phyloP scores from a whole-genome alignment of 108 stramenopile species.

The Skeletonema costatum region DNA sequence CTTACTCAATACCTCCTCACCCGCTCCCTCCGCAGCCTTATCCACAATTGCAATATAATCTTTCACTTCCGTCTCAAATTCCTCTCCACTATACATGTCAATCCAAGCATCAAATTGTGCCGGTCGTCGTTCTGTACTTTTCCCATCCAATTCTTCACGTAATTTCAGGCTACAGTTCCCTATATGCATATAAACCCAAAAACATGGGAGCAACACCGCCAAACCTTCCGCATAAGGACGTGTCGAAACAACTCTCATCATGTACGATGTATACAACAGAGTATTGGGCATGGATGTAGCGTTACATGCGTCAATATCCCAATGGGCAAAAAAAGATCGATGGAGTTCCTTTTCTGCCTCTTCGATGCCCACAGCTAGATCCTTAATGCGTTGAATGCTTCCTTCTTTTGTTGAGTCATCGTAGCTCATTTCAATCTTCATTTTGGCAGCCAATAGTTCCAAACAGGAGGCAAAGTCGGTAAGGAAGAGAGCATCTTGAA shows the following conservation, averaged over 20 bases:
- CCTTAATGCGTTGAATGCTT: slow-evolving; percentile 38
- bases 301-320: slow-evolving; percentile 62
- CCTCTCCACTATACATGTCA: slow-evolving; percentile 87
- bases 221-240: slow-evolving; percentile 72
- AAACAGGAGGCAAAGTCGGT: slow-evolving; percentile 76
- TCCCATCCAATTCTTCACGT: slow-evolving; percentile 67
- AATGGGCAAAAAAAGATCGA: slow-evolving; percentile 71
- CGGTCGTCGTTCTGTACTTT: slow-evolving; percentile 35
- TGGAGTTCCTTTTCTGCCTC: slow-evolving; percentile 78
- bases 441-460: slow-evolving; percentile 50
- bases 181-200: slow-evolving; percentile 91
- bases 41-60: slow-evolving; percentile 83
- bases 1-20: slow-evolving; percentile 48
- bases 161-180: slow-evolving; percentile 82
- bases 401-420: slow-evolving; percentile 17
- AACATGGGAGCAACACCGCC: slow-evolving; percentile 82
- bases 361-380: slow-evolving; percentile 76
- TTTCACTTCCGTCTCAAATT: slow-evolving; percentile 76
- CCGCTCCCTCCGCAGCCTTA: slow-evolving; percentile 28
- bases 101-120: slow-evolving; percentile 90
- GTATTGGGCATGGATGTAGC: slow-evolving; percentile 74
- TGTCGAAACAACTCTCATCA: slow-evolving; percentile 70
- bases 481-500: slow-evolving; percentile 82
- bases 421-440: slow-evolving; percentile 22
- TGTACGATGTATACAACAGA: slow-evolving; percentile 84